Percentiles rank a stretch among this genome's conserved stretches.
These are phyloP conservation scores for Euphrasia arctica DNA, from an alignment of 305 asterid species.

Conservation along the genomic window DNA sequence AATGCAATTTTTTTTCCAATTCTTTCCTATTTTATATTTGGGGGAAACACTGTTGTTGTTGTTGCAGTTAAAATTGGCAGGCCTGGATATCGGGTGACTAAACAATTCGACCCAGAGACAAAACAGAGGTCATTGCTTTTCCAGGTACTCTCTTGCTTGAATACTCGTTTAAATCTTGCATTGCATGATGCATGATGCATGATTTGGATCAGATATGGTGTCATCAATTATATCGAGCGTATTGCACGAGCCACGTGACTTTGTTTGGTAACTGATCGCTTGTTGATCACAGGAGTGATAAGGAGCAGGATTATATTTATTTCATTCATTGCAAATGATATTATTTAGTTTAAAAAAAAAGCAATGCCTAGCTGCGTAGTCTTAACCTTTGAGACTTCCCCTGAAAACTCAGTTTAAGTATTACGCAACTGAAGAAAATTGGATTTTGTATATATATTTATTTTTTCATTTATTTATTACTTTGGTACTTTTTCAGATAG, in stretches of 20 bases:
- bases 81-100: slow-evolving; percentile 96
- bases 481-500: slow-evolving; percentile 52
- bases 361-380: not conserved
- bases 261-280: not conserved
- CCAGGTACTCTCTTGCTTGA: slow-evolving; percentile 48
- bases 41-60: slow-evolving; percentile 2
- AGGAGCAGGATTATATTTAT: not conserved
- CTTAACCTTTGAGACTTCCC: not conserved
- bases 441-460: slow-evolving; percentile 7
- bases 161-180: not conserved
- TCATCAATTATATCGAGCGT: slow-evolving; percentile 5
- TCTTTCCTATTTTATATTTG: not conserved
- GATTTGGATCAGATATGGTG: not conserved
- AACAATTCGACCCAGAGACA: slow-evolving; percentile 88
- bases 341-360: too few relatives aligned
- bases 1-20: not conserved
- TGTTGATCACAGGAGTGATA: not conserved
- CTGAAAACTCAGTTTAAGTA: slow-evolving; percentile 4
- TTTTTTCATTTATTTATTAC: not conserved
- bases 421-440: slow-evolving; percentile 5
- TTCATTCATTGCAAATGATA: slow-evolving; percentile 1
- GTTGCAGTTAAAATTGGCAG: slow-evolving; percentile 87
- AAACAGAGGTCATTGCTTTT: slow-evolving; percentile 94
- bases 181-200: not conserved
- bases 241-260: not conserved